Conservation (phyloP, 148 eudicot species). For the Cornus suecica region DNA sequence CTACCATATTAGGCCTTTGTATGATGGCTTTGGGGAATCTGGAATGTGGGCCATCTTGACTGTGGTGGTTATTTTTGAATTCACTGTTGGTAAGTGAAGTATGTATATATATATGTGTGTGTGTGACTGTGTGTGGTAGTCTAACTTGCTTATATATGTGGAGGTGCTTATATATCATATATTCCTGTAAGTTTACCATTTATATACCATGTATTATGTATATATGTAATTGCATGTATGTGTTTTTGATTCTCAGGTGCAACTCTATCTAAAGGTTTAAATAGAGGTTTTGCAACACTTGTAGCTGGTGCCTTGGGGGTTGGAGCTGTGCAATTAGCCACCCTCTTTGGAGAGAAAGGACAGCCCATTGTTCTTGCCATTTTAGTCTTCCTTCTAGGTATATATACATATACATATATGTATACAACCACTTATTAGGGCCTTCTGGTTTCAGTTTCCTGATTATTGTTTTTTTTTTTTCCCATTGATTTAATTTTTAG, state of each 20-base stretch:
- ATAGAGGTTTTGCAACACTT: conserved; percentile 38
- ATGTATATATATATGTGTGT: background rate
- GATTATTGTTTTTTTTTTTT: no score
- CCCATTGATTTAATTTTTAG: no score
- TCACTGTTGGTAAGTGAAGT: conserved; percentile 28
- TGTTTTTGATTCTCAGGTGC: conserved; percentile 24
- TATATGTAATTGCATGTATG: no score
- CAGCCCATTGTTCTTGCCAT: conserved; percentile 29
- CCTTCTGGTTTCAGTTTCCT: no score
- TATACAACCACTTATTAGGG: background rate
- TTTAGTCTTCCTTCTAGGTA: conserved; percentile 36
- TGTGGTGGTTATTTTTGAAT: conserved; percentile 36
- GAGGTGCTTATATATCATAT: background rate
- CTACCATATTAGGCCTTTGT: conserved; percentile 31
- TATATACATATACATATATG: no score
- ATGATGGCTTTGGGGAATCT: conserved; percentile 28
- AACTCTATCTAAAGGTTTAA: conserved; percentile 40
- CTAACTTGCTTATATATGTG: background rate
- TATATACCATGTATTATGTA: background rate
- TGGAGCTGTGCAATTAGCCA: conserved; percentile 34
- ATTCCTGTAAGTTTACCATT: background rate
- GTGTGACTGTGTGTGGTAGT: background rate
- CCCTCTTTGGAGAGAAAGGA: conserved; percentile 25
- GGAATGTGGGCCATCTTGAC: conserved; percentile 39
- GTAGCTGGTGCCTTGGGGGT: conserved; percentile 35